Evolutionary conservation across 2,329 filamentous ascomycete species (phyloP).

Genomic region (Phialocephala sp.): DNA sequence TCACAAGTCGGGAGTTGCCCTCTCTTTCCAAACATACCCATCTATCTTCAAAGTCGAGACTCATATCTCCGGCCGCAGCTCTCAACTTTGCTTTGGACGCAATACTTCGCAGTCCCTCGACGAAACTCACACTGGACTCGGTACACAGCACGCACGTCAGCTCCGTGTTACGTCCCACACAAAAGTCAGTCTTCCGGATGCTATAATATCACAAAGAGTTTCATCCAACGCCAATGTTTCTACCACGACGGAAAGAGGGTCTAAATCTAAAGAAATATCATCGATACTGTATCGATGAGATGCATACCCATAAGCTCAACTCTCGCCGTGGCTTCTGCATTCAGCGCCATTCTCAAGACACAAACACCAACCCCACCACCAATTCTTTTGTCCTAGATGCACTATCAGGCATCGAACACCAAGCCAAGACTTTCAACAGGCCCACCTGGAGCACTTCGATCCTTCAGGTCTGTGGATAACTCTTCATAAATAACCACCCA

Average conservation of each 20-base stretch:
- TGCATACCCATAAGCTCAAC: not conserved
- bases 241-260: not conserved
- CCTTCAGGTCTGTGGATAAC: not conserved
- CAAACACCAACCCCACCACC: not conserved
- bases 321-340: not conserved
- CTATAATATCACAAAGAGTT: too few species aligned
- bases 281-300: too few species aligned
- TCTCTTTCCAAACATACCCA: not conserved
- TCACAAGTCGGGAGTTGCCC: not conserved
- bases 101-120: too few species aligned
- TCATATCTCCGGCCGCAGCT: not conserved
- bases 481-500: not conserved
- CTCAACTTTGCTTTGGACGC: too few species aligned
- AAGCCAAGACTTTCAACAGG: not conserved
- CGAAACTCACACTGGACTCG: too few species aligned
- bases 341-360: not conserved
- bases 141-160: too few species aligned
- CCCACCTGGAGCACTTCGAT: not conserved
- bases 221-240: not conserved
- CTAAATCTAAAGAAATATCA: too few species aligned
- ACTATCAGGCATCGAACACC: not conserved
- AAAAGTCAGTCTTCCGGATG: too few species aligned
- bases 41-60: not conserved
- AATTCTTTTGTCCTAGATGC: not conserved
- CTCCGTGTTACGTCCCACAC: too few species aligned